Evolutionary conservation across 768 basidiomycete genomes (phyloP).

Genomic region (Serendipita sp.): DNA sequence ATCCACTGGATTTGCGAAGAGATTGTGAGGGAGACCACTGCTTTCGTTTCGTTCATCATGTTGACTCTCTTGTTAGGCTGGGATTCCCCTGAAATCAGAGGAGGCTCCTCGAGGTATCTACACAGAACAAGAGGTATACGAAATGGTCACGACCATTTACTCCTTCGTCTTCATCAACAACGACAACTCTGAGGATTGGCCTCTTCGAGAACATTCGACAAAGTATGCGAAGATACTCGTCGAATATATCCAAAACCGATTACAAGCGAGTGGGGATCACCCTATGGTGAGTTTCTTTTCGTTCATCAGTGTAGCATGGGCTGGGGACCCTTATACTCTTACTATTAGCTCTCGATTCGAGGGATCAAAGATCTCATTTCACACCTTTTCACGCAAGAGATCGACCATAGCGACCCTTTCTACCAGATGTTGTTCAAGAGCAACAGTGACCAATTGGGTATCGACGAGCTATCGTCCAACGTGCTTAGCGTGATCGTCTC

Average conservation of each 20-base stretch:
- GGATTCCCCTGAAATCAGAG: constrained; percentile 50
- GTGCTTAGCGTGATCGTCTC: constrained; percentile 57
- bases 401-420: constrained; percentile 35
- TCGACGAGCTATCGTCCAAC: constrained; percentile 49
- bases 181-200: constrained; percentile 42
- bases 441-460: constrained; percentile 18
- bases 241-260: constrained; percentile 36
- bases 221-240: constrained; percentile 38
- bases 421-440: constrained; percentile 8
- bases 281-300: constrained; percentile 19
- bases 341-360: constrained; percentile 70
- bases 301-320: too few relatives aligned
- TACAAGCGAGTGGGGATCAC: constrained; percentile 27
- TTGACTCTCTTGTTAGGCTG: constrained; percentile 31
- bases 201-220: constrained; percentile 34
- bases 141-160: constrained; percentile 55
- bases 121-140: constrained; percentile 43
- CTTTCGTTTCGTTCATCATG: neutral
- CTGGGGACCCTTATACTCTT: neutral
- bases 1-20: constrained; percentile 43
- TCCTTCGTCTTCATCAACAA: constrained; percentile 64
- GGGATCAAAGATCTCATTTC: constrained; percentile 42
- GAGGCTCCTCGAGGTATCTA: constrained; percentile 38
- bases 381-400: constrained; percentile 58
- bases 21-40: constrained; percentile 27